phyloP scores from a whole-genome alignment of 805 yeast genomes.

The Yamadazyma philogaea region DNA sequence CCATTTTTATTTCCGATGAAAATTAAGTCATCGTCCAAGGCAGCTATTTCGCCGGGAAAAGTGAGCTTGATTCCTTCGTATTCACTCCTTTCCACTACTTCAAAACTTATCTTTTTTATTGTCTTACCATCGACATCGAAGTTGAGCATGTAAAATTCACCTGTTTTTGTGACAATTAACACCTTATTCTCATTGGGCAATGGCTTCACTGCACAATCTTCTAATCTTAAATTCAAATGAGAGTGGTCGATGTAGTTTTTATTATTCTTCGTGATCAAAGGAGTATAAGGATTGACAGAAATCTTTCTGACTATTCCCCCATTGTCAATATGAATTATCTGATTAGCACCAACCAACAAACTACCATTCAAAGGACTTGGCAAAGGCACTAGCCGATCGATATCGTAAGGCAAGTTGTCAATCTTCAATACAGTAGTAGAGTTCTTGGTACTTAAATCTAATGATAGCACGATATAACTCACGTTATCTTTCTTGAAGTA shows the following conservation, averaged over 20 bases:
- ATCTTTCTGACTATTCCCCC: slow-evolving; percentile 65
- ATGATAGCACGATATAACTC: slow-evolving; percentile 58
- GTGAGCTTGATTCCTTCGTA: slow-evolving; percentile 34
- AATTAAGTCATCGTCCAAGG: slow-evolving; percentile 40
- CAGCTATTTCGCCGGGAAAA: slow-evolving; percentile 41
- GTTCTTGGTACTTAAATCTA: slow-evolving; percentile 55
- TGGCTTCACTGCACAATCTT: slow-evolving; percentile 41
- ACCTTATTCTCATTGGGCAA: slow-evolving; percentile 37
- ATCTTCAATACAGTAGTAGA: slow-evolving; percentile 69
- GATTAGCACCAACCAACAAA: slow-evolving; percentile 69
- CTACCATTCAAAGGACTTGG: slow-evolving; percentile 67
- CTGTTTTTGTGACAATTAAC: slow-evolving; percentile 28
- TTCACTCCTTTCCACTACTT: slow-evolving; percentile 21
- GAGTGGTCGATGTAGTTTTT: slow-evolving; percentile 47
- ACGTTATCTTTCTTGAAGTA: slow-evolving; percentile 61
- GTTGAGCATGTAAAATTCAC: slow-evolving; percentile 32
- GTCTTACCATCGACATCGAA: slow-evolving; percentile 44
- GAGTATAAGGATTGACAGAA: slow-evolving; percentile 56
- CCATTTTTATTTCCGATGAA: slow-evolving; percentile 64
- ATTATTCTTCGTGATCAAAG: slow-evolving; percentile 31
- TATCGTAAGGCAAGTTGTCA: slow-evolving; percentile 69
- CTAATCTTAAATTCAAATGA: slow-evolving; percentile 51
- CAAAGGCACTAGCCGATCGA: slow-evolving; percentile 61
- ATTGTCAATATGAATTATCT: slow-evolving; percentile 73
- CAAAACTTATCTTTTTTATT: slow-evolving; percentile 33